Evolutionary conservation across 495 filamentous ascomycete genomes (phyloP).

Genomic region (Penicillium diatomitis): DNA sequence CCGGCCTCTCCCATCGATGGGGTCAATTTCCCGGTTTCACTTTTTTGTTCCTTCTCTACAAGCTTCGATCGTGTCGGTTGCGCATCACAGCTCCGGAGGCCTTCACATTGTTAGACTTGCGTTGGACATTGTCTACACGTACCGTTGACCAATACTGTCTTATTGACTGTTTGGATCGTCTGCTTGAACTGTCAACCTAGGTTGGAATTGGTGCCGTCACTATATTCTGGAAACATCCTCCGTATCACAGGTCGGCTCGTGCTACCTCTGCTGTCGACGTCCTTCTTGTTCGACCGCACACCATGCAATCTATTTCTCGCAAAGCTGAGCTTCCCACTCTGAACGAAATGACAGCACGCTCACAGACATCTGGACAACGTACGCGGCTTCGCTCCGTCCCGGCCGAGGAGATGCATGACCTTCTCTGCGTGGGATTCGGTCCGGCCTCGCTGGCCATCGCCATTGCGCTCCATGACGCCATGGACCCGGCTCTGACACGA

Average conservation of each 20-base stretch:
- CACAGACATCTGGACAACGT: slow-evolving; percentile 7
- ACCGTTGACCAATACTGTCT: too few species aligned
- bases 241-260: neutral
- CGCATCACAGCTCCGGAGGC: too few species aligned
- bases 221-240: too few species aligned
- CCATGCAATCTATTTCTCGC: slow-evolving; percentile 16
- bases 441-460: slow-evolving; percentile 90
- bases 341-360: slow-evolving; percentile 9
- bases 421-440: slow-evolving; percentile 89
- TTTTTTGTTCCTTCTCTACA: slow-evolving; percentile 2
- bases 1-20: neutral
- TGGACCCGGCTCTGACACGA: slow-evolving; percentile 31
- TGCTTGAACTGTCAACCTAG: too few species aligned
- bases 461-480: slow-evolving; percentile 72
- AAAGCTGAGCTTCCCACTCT: slow-evolving; percentile 16
- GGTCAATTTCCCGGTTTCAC: neutral
- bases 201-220: too few species aligned
- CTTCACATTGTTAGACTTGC: too few species aligned
- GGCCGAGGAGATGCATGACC: slow-evolving; percentile 59
- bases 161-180: too few species aligned
- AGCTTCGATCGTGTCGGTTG: slow-evolving; percentile 3
- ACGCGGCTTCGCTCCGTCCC: slow-evolving; percentile 19
- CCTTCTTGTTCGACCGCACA: neutral
- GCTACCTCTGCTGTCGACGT: neutral
- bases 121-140: too few species aligned